phyloP scores from a whole-genome alignment of 176 grass and related monocot genomes.

The Microstegium vimineum region DNA sequence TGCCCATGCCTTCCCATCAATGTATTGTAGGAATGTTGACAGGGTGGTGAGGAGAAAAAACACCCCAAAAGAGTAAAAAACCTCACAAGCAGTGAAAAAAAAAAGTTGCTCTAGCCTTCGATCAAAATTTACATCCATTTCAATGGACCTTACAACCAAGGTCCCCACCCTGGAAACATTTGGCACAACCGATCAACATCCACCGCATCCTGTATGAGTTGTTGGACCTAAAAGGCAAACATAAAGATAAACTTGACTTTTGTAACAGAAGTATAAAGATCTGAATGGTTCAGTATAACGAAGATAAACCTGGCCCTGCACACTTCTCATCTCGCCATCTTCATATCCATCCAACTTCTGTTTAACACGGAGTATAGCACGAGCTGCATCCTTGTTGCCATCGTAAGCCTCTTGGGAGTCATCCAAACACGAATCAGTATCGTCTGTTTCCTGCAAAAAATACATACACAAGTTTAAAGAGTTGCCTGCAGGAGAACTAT shows the following conservation, averaged over 20 bases:
- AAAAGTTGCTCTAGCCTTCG: not conserved
- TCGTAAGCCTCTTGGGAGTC: conserved; percentile 78
- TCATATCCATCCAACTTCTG: conserved; percentile 89
- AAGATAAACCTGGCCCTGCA: conserved; percentile 68
- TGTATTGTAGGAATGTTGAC: not conserved
- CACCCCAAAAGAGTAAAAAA: not conserved
- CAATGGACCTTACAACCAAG: conserved; percentile 51
- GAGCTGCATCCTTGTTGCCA: conserved; percentile 91
- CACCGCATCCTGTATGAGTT: conserved; percentile 84
- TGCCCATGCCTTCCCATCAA: not conserved
- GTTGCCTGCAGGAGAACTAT: not conserved
- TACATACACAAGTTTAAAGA: not conserved
- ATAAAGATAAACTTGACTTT: not conserved
- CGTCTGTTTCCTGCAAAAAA: conserved; percentile 68
- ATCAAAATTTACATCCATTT: conserved; percentile 11
- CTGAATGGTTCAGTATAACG: not conserved
- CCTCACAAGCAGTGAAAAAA: conserved; percentile 8
- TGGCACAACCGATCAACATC: conserved; percentile 78
- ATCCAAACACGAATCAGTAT: conserved; percentile 61
- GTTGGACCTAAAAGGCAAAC: conserved; percentile 58
- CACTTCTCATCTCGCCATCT: conserved; percentile 92
- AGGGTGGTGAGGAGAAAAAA: not conserved
- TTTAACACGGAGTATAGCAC: conserved; percentile 86
- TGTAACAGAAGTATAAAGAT: not conserved
- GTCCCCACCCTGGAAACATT: conserved; percentile 97